phyloP scores from a whole-genome alignment of 352 stramenopile genomes.

The Phytophthora aleatoria region DNA sequence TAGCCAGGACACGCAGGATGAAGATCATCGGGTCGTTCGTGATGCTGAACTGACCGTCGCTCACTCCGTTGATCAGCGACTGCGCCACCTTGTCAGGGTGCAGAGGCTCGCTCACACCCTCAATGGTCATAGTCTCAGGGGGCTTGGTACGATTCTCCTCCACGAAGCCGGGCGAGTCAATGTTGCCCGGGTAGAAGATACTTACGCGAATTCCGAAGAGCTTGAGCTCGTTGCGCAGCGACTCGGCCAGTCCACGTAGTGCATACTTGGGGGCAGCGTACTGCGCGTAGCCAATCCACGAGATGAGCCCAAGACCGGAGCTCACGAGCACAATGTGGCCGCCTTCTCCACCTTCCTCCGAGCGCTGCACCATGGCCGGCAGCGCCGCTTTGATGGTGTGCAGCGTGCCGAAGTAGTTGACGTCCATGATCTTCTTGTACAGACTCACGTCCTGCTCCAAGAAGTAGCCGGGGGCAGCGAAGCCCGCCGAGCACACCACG shows the following conservation, averaged over 20 bases:
- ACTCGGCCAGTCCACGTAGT: constrained; percentile 76
- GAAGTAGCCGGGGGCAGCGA: constrained; percentile 73
- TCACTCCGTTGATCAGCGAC: constrained; percentile 66
- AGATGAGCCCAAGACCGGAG: constrained; percentile 70
- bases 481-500: constrained; percentile 71
- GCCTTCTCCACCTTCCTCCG: constrained; percentile 58
- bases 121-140: constrained; percentile 73
- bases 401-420: constrained; percentile 89
- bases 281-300: constrained; percentile 83
- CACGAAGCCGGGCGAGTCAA: constrained; percentile 77
- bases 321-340: constrained; percentile 77
- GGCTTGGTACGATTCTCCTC: constrained; percentile 83
- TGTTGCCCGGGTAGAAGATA: constrained; percentile 85
- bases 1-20: constrained; percentile 71
- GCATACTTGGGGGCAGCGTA: constrained; percentile 88
- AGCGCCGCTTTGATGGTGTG: constrained; percentile 83
- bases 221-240: constrained; percentile 78
- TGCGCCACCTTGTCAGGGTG: constrained; percentile 70
- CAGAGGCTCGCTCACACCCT: constrained; percentile 55
- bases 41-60: constrained; percentile 76
- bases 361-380: constrained; percentile 73
- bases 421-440: constrained; percentile 82
- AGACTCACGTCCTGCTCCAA: constrained; percentile 72
- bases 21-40: constrained; percentile 83
- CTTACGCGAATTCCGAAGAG: constrained; percentile 73